Conservation (phyloP, 2,329 filamentous ascomycete species). For the Tolypocladium paradoxum region DNA sequence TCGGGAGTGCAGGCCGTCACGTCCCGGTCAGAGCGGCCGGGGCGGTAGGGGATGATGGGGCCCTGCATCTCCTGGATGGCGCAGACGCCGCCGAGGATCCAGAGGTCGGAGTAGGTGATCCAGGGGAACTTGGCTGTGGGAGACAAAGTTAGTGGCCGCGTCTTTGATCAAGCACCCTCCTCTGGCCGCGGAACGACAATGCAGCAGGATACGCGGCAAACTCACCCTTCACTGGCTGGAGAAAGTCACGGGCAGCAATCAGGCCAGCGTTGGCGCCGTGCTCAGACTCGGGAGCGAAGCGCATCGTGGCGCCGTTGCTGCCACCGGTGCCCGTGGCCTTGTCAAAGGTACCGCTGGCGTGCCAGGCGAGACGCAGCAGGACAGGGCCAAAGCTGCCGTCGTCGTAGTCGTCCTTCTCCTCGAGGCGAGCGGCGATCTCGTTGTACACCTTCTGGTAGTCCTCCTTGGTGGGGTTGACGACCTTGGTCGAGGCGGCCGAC, state of each 20-base stretch:
- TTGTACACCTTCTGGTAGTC: constrained; percentile 97
- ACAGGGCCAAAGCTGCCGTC: constrained; percentile 95
- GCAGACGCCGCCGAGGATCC: constrained; percentile 78
- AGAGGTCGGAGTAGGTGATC: constrained; percentile 94
- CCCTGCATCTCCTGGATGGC: constrained; percentile 95
- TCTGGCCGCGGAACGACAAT: neutral
- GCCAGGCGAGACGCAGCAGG: constrained; percentile 84
- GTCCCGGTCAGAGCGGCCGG: constrained; percentile 74
- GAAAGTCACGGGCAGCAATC: constrained; percentile 77
- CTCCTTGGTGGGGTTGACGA: constrained; percentile 64
- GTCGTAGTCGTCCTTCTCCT: constrained; percentile 91
- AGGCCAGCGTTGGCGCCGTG: constrained; percentile 94
- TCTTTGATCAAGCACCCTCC: no score
- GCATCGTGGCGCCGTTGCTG: constrained; percentile 95
- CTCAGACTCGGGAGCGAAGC: constrained; percentile 77
- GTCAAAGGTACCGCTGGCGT: constrained; percentile 87
- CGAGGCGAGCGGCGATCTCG: constrained; percentile 65
- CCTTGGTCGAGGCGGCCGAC: constrained; percentile 37
- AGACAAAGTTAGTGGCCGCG: constrained; percentile 24
- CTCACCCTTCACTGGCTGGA: constrained; percentile 79
- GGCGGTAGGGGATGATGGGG: constrained; percentile 76
- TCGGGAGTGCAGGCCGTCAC: constrained; percentile 82
- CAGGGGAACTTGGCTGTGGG: constrained; percentile 62
- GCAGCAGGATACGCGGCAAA: constrained; percentile 2
- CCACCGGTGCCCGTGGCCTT: constrained; percentile 80